These are phyloP conservation scores for Saturnispora sekii DNA, from an alignment of 805 yeast species.

Conservation along the genomic window DNA sequence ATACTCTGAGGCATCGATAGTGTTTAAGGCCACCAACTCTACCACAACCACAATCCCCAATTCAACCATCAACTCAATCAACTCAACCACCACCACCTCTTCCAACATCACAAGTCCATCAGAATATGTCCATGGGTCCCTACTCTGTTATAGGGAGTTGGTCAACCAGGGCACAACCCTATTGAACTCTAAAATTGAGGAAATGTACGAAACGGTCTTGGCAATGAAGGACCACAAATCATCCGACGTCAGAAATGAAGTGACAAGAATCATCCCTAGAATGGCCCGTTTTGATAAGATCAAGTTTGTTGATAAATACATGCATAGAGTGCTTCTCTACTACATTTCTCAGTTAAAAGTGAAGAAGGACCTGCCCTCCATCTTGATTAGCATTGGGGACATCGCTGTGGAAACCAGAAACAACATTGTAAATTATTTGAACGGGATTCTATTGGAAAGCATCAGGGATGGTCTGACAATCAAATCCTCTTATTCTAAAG, in stretches of 20 bases:
- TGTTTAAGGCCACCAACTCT: constrained; percentile 16
- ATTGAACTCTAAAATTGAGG: constrained; percentile 61
- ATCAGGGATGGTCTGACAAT: constrained; percentile 64
- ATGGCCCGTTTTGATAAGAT: constrained; percentile 71
- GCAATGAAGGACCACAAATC: constrained; percentile 71
- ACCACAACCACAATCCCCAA: background rate
- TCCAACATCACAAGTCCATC: constrained; percentile 21
- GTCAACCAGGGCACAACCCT: constrained; percentile 63
- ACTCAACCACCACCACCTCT: background rate
- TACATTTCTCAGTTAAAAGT: constrained; percentile 71
- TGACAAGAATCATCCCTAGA: constrained; percentile 74
- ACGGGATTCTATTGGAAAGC: constrained; percentile 78
- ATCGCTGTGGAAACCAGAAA: constrained; percentile 73
- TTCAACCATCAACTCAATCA: background rate
- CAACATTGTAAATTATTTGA: constrained; percentile 79
- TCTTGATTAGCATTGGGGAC: constrained; percentile 74
- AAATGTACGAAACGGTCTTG: constrained; percentile 65
- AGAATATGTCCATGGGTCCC: constrained; percentile 80
- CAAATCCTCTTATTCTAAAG: constrained; percentile 41
- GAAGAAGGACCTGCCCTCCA: constrained; percentile 61
- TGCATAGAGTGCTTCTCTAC: constrained; percentile 70
- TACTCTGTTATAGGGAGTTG: constrained; percentile 73
- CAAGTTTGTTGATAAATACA: constrained; percentile 66
- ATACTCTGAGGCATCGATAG: constrained; percentile 25
- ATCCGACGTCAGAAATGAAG: constrained; percentile 67